Base-by-base conservation (phyloP, 306 rosid species). In the Alnus rubra region DNA sequence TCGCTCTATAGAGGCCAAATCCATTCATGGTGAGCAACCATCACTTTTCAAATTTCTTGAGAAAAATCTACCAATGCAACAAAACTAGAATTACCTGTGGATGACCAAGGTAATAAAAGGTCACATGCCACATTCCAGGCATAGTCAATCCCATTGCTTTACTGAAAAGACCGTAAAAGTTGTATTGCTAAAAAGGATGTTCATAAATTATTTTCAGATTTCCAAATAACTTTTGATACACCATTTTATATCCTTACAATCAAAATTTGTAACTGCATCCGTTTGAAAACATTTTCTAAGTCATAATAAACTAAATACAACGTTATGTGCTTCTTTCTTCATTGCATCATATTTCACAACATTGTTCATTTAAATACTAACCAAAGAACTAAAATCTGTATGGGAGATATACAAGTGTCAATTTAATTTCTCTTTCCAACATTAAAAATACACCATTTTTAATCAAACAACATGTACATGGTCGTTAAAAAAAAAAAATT, bases 391-490 rank as follows among this genome's bases (percentile, higher is more conserved):
- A 35, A 64, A 7, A 35, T 37, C 19, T 64, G 9, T 33, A 4
- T 63, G 69, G 45, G 15, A 4, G 31, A 59, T 59, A 9, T 59
- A 59, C 65, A 75, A 30, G 23, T 31, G 74, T 31, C 42, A 52
- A 71, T 16, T 49, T 55, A 54, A 77, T 3, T 45, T 50, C 47
- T 12, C n/a, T 45, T 72, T 81, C 60, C 74, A 18, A 30, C 2
- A 71, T 76, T 14, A 15, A 33, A 62, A 49, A 45, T 72, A 82
- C 79, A 82, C 58, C 18, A 11, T 11, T 14, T 50, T 81, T 19
- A 70, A 62, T 18, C 33, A 64, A 72, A 71, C 37, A 68, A 70
- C 35, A 74, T 77, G 33, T 78, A 80, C 86, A 76, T 5, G 12
- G 71, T 42, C 49, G 76, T 14, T 14, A 58, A 10, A 67, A 82